Evolutionary conservation across 139 green algal species (phyloP), one percentile per base, ranked within the genome.

Genomic region (Auxenochlorella pyrenoidosa): DNA sequence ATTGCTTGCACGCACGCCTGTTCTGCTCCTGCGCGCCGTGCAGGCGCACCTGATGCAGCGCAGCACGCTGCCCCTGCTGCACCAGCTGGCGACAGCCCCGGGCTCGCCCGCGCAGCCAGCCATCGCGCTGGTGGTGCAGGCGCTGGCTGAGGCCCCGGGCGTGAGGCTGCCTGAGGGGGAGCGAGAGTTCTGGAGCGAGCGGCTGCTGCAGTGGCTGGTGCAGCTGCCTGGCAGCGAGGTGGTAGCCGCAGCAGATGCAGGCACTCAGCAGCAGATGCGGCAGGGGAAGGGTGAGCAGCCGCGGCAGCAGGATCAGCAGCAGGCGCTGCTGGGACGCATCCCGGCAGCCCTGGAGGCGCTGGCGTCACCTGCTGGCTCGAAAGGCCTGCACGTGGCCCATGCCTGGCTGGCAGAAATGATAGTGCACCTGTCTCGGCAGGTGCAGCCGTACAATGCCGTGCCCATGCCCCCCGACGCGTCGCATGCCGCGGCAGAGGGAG

Each of bases 401-500:
- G 88, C 90, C 47, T 97, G 95, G 95, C 91, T 97, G 47, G 90
- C 90, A 4, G 88, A 93, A 22, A 79, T 97, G 72, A 93, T 97
- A 51, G 83, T 90, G 21, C 70, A 89, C 82, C 90, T 97, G 63
- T 93, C 92, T 6, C 73, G 71, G 38, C 71, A 92, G 40, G 84
- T 83, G 58, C 73, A 76, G 84, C 58, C 73, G 22, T 77, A 77
- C 32, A 44, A 44, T 43, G 81, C 32, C 5, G 81, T 65, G 63
- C n/a, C 63, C 30, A 34, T 54, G 36, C 38, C 79, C 12, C 54
- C 54, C 22, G 54, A 21, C 5, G 28, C 58, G 30, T 13, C 22
- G 2, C 47, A 78, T 59, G 19, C 92, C 92, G 86, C 88, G 13
- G 54, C 81, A 21, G 73, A 43, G 71, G 86, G 83, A 65, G 84